These are phyloP conservation scores for Pestalotiopsis sp. DNA, from an alignment of 2,329 filamentous ascomycete genomes.

Conservation along the genomic window DNA sequence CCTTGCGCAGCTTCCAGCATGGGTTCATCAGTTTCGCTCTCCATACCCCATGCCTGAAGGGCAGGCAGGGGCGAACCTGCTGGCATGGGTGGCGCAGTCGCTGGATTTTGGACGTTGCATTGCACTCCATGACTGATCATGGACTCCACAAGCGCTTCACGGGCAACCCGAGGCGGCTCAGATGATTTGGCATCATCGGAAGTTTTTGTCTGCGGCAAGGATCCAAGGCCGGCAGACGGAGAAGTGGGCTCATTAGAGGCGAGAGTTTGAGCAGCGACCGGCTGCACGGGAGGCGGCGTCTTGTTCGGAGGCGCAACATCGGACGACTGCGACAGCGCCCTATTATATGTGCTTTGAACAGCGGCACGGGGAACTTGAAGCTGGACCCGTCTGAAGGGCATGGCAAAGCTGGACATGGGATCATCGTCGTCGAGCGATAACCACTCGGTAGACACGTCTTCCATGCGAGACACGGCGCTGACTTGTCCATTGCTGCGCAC, in stretches of 20 bases:
- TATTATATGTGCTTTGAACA: background rate
- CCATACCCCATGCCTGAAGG: conserved; percentile 10
- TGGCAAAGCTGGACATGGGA: background rate
- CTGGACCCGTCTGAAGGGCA: background rate
- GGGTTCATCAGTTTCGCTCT: conserved; percentile 18
- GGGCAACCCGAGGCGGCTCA: conserved; percentile 21
- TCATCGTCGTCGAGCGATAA: background rate
- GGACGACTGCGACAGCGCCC: background rate
- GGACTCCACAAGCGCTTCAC: conserved; percentile 23
- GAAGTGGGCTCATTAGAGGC: background rate
- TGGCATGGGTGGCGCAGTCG: background rate
- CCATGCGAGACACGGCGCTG: background rate
- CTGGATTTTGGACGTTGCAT: conserved; percentile 30
- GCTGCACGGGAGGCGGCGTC: background rate
- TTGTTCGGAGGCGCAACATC: background rate
- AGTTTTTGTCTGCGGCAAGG: conserved; percentile 16
- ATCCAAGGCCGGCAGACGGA: too few relatives aligned
- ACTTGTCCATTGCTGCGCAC: conserved; percentile 1
- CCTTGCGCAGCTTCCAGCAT: conserved; percentile 8
- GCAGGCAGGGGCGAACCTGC: background rate
- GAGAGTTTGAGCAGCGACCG: background rate
- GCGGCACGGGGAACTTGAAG: background rate
- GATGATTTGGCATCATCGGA: conserved; percentile 20
- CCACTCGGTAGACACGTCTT: background rate
- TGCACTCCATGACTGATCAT: conserved; percentile 33